phyloP scores from a whole-genome alignment of 495 filamentous ascomycete species.

The Xylaria grammica region DNA sequence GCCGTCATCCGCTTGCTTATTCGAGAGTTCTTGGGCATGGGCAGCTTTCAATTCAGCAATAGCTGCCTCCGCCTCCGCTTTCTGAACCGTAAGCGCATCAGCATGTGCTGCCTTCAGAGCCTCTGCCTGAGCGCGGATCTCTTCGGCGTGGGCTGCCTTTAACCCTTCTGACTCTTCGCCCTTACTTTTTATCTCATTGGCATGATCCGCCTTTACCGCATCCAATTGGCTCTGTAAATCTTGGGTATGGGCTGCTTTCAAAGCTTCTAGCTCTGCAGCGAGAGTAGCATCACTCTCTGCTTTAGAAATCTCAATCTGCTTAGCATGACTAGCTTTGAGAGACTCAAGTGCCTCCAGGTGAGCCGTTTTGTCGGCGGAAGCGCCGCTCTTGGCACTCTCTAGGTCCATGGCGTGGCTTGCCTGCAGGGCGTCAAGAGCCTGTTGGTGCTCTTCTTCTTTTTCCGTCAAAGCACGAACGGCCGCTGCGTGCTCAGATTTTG shows the following conservation, averaged over 20 bases:
- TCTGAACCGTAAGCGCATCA: slow-evolving; percentile 21
- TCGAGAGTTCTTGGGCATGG: slow-evolving; percentile 34
- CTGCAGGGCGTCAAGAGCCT: slow-evolving; percentile 48
- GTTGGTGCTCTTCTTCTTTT: slow-evolving; percentile 49
- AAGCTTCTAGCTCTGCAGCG: slow-evolving; percentile 46
- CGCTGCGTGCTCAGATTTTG: slow-evolving; percentile 41
- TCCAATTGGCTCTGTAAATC: slow-evolving; percentile 40
- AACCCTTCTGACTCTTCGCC: slow-evolving; percentile 27
- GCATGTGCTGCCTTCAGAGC: slow-evolving; percentile 26
- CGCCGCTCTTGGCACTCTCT: slow-evolving; percentile 47
- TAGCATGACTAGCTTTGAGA: slow-evolving; percentile 55
- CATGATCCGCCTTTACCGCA: slow-evolving; percentile 45
- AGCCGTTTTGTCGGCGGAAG: slow-evolving; percentile 41
- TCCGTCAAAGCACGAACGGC: slow-evolving; percentile 44
- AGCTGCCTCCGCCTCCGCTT: slow-evolving; percentile 28
- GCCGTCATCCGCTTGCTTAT: slow-evolving; percentile 35
- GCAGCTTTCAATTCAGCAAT: slow-evolving; percentile 33
- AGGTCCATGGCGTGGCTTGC: slow-evolving; percentile 54
- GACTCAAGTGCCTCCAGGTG: slow-evolving; percentile 46
- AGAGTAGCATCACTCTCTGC: slow-evolving; percentile 43
- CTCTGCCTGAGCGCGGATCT: slow-evolving; percentile 38
- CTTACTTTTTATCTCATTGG: slow-evolving; percentile 35
- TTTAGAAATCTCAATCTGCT: slow-evolving; percentile 49
- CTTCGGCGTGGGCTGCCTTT: slow-evolving; percentile 37
- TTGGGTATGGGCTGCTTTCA: slow-evolving; percentile 47